Percentiles rank a stretch among this genome's conserved stretches.
phyloP scores from a whole-genome alignment of 805 yeast genomes.

The Deakozyma indianensis region DNA sequence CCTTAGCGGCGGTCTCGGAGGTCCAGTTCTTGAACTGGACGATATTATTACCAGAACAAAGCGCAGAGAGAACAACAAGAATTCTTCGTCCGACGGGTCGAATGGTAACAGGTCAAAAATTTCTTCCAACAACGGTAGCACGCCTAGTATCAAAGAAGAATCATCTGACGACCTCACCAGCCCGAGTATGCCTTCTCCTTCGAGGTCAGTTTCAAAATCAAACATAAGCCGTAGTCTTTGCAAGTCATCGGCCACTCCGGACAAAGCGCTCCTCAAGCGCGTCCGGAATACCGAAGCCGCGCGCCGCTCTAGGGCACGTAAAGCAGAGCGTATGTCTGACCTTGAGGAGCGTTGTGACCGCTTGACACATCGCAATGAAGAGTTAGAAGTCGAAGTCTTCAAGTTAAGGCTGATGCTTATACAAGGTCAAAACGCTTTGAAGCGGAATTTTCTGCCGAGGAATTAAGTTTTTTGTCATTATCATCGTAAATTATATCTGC shows the following conservation, averaged over 20 bases:
- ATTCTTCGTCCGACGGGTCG: background rate
- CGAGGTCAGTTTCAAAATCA: background rate
- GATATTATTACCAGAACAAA: background rate
- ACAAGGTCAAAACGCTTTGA: background rate
- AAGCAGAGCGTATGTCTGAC: constrained; percentile 73
- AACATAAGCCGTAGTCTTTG: background rate
- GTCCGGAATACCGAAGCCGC: constrained; percentile 85
- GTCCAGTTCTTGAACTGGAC: background rate
- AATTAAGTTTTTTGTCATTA: no score
- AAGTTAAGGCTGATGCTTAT: constrained; percentile 6
- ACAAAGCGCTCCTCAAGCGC: constrained; percentile 57
- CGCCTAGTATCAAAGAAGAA: background rate
- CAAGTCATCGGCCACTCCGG: background rate
- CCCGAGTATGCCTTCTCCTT: background rate
- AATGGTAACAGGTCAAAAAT: background rate
- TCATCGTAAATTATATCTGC: background rate
- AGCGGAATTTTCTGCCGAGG: background rate
- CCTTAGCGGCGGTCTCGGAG: background rate
- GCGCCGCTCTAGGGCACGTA: constrained; percentile 82
- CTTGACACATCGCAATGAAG: constrained; percentile 24
- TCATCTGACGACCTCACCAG: background rate
- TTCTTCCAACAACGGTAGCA: background rate
- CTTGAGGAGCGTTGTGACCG: constrained; percentile 63
- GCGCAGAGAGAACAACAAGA: background rate
- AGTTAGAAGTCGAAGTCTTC: constrained; percentile 11